Base-by-base conservation (phyloP, 768 basidiomycete genomes). In the Ramaria rubella region DNA sequence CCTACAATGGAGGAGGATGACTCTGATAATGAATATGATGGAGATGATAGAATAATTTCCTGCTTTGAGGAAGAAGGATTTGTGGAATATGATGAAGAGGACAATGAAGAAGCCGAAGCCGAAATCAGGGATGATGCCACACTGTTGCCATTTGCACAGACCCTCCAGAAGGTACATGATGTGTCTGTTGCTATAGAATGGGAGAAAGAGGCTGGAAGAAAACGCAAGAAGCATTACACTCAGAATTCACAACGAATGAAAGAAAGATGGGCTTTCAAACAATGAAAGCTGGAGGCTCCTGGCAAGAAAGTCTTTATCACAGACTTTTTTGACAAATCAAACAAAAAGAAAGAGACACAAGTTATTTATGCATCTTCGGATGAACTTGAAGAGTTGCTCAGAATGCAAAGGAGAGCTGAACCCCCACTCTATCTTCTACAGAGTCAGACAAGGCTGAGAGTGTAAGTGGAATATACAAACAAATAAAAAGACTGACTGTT, bases 401-500 rank as follows among this genome's bases (percentile, higher is more conserved):
- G 24, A 17, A 29, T 51, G 49, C 17, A 12, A 24, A 29, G 7
- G 12, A 8, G 12, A 27, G 30, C 12, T 11, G 15, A 23, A 12
- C 30, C 8, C 9, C 15, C 8, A 11, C 17, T 34, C 8, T 8
- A 23, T 9, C 24, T 31, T 11, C 12, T 23, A 27, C 12, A 31
- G 49, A 31, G 8, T 12, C 9, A 27, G 49, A 29, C 11, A 31
- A 14, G 17, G 29, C 24, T 31, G 24, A 12, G 23, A 14, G 23
- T 46, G 12, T 9, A 46, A 46, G 12, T 46, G 44, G 9, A 23
- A 14, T 2, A 63, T 59, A 44, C 11, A 9, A 26, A 5, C 58
- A 62, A 17, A 24, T 62, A n/a, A n/a, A 49, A 27, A 61, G 62
- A 52, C 46, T 48, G n/a, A 49, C 58, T 34, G n/a, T 59, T 8